Conservation (phyloP, 495 filamentous ascomycete genomes). For the Hyaloscypha variabilis region DNA sequence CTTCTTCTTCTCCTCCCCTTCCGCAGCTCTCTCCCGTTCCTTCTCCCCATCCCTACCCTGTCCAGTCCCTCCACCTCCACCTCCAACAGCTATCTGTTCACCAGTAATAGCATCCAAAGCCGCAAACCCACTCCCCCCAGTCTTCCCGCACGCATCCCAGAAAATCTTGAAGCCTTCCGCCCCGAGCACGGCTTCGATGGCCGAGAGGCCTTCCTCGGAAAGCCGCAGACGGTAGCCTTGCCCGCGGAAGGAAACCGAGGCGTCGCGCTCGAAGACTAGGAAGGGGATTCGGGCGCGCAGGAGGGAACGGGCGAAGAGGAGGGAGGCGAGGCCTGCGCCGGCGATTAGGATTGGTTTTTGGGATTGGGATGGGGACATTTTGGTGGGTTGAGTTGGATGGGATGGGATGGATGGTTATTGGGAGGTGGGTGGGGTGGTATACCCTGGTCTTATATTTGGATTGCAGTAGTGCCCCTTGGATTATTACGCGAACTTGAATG, state of each 20-base stretch:
- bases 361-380: too few species aligned
- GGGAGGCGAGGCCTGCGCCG: conserved; percentile 52
- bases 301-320: conserved; percentile 53
- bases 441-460: too few species aligned
- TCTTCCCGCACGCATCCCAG: conserved; percentile 56
- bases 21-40: not conserved
- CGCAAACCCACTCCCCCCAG: conserved; percentile 46
- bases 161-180: conserved; percentile 48
- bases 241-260: conserved; percentile 48
- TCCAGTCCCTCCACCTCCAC: too few species aligned
- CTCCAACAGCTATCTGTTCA: conserved; percentile 22
- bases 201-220: conserved; percentile 49
- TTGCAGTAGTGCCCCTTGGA: too few species aligned
- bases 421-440: too few species aligned
- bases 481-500: too few species aligned
- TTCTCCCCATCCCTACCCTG: too few species aligned
- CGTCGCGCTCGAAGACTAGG: conserved; percentile 53
- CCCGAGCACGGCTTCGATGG: conserved; percentile 53
- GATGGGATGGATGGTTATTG: too few species aligned
- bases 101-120: conserved; percentile 48
- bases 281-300: conserved; percentile 49
- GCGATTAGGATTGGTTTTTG: conserved; percentile 55
- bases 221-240: conserved; percentile 60
- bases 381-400: too few species aligned
- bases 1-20: not conserved